Base-by-base conservation (phyloP, 768 basidiomycete genomes). In the Trametes cubensis region DNA sequence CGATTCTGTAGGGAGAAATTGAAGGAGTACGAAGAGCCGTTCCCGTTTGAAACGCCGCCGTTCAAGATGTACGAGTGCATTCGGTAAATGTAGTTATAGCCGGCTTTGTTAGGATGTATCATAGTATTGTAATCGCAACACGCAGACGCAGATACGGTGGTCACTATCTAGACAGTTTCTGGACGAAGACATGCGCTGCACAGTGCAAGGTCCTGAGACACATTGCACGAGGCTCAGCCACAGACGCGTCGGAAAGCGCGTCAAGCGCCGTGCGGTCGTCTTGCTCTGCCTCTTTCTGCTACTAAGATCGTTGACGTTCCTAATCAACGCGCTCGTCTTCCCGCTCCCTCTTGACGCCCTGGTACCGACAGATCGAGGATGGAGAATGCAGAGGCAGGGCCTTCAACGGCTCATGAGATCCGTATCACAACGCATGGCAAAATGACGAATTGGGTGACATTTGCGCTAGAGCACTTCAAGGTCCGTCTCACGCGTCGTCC, bases 1-100 rank as follows among this genome's bases (percentile, higher is more conserved):
- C 45, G 30, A 20, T 5, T 15, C 65, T n/a, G 55, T 59, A 49
- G 52, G 49, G 60, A 11, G 38, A 60, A 50, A 30, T 15, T 60
- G 23, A 48, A 52, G 59, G 78, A 25, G 80, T 44, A 86, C 54
- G 88, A 87, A 49, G 92, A 94, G 67, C 84, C 86, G 13, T 89
- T 93, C 67, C 82, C 85, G 4, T 95, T 90, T 74, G 78, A 77
- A 26, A 81, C 83, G 8, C 77, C 81, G 11, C 74, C 76, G 17
- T 94, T 88, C 79, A 90, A 80, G 69, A 86, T 90, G 84, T 91
- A 89, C 69, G 89, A 91, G 74, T 83, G 82, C 20, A 84, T 96
- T 65, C 85, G 93, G 60, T 95, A 62, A 58, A 3, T 38, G 45
- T 47, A 28, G 26, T 38, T 11, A 18, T 61, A 25, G 11, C 20